These are phyloP conservation scores for Leishmania tarentolae DNA, from an alignment of 208 protist species.

Conservation along the genomic window DNA sequence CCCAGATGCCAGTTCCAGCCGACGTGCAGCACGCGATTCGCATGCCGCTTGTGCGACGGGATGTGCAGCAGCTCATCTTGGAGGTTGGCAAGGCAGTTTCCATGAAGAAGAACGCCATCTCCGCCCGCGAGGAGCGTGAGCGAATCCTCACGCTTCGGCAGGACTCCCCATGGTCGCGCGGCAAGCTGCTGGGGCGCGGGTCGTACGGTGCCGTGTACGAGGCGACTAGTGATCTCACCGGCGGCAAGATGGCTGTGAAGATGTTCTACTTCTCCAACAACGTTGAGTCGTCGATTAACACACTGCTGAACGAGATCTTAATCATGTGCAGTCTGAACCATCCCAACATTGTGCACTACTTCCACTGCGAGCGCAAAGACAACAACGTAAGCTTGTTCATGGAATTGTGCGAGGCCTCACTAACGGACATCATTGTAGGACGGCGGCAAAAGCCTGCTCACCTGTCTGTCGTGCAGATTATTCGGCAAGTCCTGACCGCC, in stretches of 20 bases:
- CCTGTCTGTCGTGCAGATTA: conserved; percentile 77
- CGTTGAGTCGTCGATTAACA: conserved; percentile 73
- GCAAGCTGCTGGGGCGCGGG: conserved; percentile 85
- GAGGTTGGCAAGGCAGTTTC: conserved; percentile 82
- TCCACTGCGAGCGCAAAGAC: conserved; percentile 89
- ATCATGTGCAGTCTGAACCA: conserved; percentile 94
- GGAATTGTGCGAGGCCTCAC: conserved; percentile 89
- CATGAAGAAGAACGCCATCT: conserved; percentile 83
- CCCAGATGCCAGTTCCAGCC: conserved; percentile 43
- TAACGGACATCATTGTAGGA: conserved; percentile 78
- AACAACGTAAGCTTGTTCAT: conserved; percentile 92
- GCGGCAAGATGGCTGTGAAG: conserved; percentile 93
- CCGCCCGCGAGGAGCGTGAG: conserved; percentile 80
- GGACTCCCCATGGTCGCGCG: conserved; percentile 91
- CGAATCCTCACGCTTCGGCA: conserved; percentile 88
- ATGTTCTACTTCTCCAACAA: conserved; percentile 89
- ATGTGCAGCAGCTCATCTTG: conserved; percentile 76
- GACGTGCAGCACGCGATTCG: conserved; percentile 72
- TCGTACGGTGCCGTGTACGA: conserved; percentile 91
- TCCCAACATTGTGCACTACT: conserved; percentile 93
- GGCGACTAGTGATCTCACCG: conserved; percentile 89
- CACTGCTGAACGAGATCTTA: conserved; percentile 88
- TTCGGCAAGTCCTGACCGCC: conserved; percentile 95
- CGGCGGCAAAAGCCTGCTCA: conserved; percentile 53
- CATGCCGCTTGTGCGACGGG: conserved; percentile 70